Conservation (phyloP, 768 basidiomycete genomes). For the Termitomyces sp. region DNA sequence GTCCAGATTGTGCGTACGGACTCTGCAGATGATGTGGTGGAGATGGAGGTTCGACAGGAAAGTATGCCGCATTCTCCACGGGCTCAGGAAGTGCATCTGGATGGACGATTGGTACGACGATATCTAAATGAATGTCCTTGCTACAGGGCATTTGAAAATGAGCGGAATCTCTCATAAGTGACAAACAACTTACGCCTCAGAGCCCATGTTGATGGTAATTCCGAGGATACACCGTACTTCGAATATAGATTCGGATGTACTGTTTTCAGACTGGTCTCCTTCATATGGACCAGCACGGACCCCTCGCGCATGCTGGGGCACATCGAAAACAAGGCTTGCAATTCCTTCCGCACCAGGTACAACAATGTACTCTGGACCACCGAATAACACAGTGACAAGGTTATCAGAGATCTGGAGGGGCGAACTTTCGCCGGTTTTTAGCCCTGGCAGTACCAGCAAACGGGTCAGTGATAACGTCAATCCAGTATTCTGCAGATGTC, state of each 20-base stretch:
- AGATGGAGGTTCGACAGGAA: constrained; percentile 16
- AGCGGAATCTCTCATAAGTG: neutral
- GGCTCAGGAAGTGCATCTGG: constrained; percentile 42
- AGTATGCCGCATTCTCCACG: constrained; percentile 15
- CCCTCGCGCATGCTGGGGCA: constrained; percentile 61
- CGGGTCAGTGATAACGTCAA: constrained; percentile 57
- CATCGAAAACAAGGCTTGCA: constrained; percentile 74
- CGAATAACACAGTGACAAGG: constrained; percentile 62
- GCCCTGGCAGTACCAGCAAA: constrained; percentile 48
- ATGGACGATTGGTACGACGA: constrained; percentile 63
- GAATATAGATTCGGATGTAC: constrained; percentile 51
- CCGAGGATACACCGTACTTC: constrained; percentile 61
- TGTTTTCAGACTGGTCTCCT: constrained; percentile 36
- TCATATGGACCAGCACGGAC: constrained; percentile 56
- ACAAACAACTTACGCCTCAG: constrained; percentile 49
- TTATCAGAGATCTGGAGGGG: constrained; percentile 63
- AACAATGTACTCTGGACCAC: constrained; percentile 70
- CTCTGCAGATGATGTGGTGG: constrained; percentile 18
- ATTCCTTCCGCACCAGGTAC: constrained; percentile 72
- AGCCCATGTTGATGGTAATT: constrained; percentile 62
- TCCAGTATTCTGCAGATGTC: constrained; percentile 51
- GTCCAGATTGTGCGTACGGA: constrained; percentile 29
- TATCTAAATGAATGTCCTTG: constrained; percentile 60
- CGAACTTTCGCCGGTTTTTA: constrained; percentile 32
- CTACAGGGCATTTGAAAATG: constrained; percentile 28